Evolutionary conservation across 345 rosid genomes (phyloP).

Genomic region (Trapa bicornis): DNA sequence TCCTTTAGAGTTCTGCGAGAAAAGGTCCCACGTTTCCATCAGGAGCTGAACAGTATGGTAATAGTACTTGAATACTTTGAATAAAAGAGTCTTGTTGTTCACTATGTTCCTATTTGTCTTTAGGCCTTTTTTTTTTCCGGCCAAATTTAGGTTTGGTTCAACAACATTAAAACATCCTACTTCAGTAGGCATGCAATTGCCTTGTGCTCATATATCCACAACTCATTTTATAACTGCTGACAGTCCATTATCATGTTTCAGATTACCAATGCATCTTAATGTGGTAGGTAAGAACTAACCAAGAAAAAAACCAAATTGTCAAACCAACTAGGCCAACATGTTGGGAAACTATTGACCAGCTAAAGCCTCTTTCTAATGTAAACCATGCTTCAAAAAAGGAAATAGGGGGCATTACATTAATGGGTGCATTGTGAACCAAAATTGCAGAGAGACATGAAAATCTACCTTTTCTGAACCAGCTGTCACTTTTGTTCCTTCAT

Average conservation of each 20-base stretch:
- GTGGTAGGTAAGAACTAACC: neutral
- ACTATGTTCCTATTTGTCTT: too few species aligned
- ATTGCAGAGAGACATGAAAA: neutral
- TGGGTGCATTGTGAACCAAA: neutral
- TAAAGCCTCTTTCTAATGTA: neutral
- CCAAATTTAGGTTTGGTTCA: too few species aligned
- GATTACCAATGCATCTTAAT: neutral
- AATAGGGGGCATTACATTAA: neutral
- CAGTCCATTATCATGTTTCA: neutral
- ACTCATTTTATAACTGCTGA: neutral
- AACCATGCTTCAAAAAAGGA: neutral
- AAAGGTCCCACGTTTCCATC: neutral
- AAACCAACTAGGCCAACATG: neutral
- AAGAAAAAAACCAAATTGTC: neutral
- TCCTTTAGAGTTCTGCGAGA: constrained; percentile 18
- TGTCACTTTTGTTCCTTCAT: constrained; percentile 22
- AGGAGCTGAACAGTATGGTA: neutral
- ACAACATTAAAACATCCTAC: too few species aligned
- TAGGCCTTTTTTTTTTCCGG: too few species aligned
- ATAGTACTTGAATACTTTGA: too few species aligned
- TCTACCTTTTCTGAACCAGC: constrained; percentile 32
- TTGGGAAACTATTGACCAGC: neutral
- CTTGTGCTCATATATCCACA: neutral
- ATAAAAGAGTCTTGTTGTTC: too few species aligned
- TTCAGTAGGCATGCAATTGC: neutral